Percentiles rank a stretch among this genome's conserved stretches.
phyloP scores from a whole-genome alignment of 164 flowering plant species.

The Cinnamomum chago region DNA sequence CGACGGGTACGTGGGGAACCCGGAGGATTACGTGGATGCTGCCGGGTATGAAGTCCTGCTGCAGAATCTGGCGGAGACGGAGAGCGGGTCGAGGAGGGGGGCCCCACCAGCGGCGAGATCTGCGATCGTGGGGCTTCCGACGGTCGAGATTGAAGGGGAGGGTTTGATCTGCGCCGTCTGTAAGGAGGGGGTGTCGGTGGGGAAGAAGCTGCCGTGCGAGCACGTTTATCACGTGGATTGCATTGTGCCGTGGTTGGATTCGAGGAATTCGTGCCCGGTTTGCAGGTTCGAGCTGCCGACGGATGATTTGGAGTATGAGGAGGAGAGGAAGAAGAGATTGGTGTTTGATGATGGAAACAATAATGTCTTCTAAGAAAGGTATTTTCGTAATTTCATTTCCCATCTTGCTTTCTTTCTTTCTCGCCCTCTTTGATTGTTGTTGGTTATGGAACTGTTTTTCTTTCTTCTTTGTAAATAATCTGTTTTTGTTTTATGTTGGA shows the following conservation, averaged over 20 bases:
- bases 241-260: conserved; percentile 67
- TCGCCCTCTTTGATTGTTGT: not conserved
- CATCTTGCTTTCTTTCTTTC: not conserved
- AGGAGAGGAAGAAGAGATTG: conserved; percentile 46
- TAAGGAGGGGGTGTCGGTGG: conserved; percentile 47
- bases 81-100: conserved; percentile 53
- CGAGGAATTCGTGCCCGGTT: conserved; percentile 78
- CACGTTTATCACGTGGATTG: conserved; percentile 83
- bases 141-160: conserved; percentile 34
- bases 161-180: conserved; percentile 60
- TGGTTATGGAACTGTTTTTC: too few relatives aligned
- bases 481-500: too few relatives aligned
- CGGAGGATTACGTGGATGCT: conserved; percentile 78
- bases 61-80: conserved; percentile 72
- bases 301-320: conserved; percentile 77
- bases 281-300: conserved; percentile 82
- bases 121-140: conserved; percentile 39
- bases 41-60: conserved; percentile 71
- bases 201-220: conserved; percentile 72
- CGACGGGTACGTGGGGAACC: conserved; percentile 60
- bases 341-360: not conserved
- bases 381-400: not conserved
- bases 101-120: conserved; percentile 75
- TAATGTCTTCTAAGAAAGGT: not conserved
- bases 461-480: not conserved